These are phyloP conservation scores for Neurospora sp. DNA, from an alignment of 495 filamentous ascomycete species.

Conservation along the genomic window DNA sequence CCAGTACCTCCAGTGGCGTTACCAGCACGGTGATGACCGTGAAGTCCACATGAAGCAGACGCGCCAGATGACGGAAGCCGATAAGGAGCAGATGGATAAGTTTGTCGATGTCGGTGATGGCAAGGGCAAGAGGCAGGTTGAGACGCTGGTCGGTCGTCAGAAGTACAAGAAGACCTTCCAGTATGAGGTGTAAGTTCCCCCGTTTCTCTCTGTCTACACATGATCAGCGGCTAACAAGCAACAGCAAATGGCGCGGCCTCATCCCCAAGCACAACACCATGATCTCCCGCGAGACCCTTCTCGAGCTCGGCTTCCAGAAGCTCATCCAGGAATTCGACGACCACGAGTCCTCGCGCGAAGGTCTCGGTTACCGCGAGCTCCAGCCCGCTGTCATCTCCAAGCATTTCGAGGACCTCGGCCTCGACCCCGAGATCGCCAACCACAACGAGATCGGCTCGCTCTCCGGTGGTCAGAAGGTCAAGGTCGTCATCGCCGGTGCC, in stretches of 20 bases:
- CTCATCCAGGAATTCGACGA: constrained; percentile 97
- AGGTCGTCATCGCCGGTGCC: constrained; percentile 93
- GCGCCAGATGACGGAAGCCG: constrained; percentile 73
- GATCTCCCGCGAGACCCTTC: constrained; percentile 86
- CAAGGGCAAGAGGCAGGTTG: constrained; percentile 65
- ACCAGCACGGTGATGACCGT: constrained; percentile 90
- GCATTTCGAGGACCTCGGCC: constrained; percentile 94
- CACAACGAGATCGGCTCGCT: constrained; percentile 97
- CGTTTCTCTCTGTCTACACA: neutral
- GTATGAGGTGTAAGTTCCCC: constrained; percentile 74
- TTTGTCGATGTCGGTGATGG: constrained; percentile 75
- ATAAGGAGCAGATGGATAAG: constrained; percentile 85
- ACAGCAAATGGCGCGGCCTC: constrained; percentile 73
- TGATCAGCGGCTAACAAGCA: constrained; percentile 10
- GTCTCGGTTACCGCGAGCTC: constrained; percentile 87
- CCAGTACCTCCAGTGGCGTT: constrained; percentile 98
- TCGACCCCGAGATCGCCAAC: constrained; percentile 95
- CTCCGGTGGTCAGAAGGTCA: constrained; percentile 98
- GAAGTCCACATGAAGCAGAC: constrained; percentile 98
- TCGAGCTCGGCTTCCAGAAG: constrained; percentile 79
- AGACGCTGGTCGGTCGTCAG: constrained; percentile 86
- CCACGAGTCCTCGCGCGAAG: constrained; percentile 93
- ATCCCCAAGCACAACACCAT: constrained; percentile 89
- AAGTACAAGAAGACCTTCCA: constrained; percentile 99
- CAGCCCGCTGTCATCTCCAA: constrained; percentile 89